phyloP scores from a whole-genome alignment of 768 basidiomycete genomes.

The Paxillus ammoniavirescens region DNA sequence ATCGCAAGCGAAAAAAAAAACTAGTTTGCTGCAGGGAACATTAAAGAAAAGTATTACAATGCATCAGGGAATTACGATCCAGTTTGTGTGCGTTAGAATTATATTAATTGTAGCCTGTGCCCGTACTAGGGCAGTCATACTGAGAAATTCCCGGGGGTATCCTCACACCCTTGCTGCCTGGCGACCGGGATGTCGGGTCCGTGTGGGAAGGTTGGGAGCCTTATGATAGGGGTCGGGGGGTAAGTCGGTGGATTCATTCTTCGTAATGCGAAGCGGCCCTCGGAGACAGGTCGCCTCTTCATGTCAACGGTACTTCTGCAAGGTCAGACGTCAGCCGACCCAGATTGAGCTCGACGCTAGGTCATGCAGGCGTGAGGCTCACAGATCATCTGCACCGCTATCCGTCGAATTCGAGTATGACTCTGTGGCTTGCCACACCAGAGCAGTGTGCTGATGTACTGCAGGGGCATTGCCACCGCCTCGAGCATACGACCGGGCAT shows the following conservation, averaged over 20 bases:
- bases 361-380: not conserved
- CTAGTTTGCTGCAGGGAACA: too few species aligned
- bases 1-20: too few species aligned
- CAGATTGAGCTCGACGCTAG: not conserved
- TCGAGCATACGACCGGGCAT: conserved; percentile 20
- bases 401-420: too few species aligned
- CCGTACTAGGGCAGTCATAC: too few species aligned
- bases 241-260: not conserved
- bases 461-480: not conserved
- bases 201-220: too few species aligned
- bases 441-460: not conserved
- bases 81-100: too few species aligned
- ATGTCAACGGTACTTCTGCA: not conserved
- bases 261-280: not conserved
- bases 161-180: too few species aligned
- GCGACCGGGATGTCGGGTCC: too few species aligned
- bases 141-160: too few species aligned
- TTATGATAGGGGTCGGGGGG: not conserved
- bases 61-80: too few species aligned
- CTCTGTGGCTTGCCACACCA: conserved; percentile 9
- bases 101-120: too few species aligned
- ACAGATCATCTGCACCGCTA: not conserved
- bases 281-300: not conserved
- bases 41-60: too few species aligned
- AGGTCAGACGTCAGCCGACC: not conserved